phyloP scores from a whole-genome alignment of 345 rosid species.

The Durio zibethinus region DNA sequence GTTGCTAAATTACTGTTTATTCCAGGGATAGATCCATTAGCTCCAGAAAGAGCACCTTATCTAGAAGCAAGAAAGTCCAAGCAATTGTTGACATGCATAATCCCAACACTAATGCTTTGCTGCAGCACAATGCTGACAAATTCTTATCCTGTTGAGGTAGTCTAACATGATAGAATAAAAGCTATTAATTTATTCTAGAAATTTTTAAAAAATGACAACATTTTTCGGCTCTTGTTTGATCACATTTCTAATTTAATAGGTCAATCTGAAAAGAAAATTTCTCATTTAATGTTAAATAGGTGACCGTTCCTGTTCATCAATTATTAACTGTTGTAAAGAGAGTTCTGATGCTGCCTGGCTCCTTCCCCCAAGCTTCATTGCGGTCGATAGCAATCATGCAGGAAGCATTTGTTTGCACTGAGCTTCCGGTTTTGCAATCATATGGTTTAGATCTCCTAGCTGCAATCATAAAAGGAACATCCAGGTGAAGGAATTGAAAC shows the following conservation, averaged over 20 bases:
- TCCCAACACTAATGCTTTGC: conserved; percentile 8
- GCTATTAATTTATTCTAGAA: background rate
- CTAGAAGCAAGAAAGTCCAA: conserved; percentile 3
- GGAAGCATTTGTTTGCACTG: background rate
- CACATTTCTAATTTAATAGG: background rate
- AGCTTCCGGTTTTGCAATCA: conserved; percentile 8
- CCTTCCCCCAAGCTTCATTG: conserved; percentile 6
- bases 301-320: conserved; percentile 1
- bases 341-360: conserved; percentile 4
- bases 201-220: background rate
- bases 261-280: background rate
- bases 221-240: background rate
- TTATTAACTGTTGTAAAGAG: conserved; percentile 1
- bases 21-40: background rate
- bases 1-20: background rate
- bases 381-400: background rate
- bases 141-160: conserved; percentile 8
- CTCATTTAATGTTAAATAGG: background rate
- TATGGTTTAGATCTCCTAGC: conserved; percentile 11
- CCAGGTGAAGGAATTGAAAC: background rate
- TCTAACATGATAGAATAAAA: background rate
- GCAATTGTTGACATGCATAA: background rate
- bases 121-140: conserved; percentile 14
- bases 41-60: background rate
- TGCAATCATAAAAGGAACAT: conserved; percentile 16